Base-by-base conservation (phyloP, 2,329 filamentous ascomycete genomes). In the Pseudogymnoascus sp. region DNA sequence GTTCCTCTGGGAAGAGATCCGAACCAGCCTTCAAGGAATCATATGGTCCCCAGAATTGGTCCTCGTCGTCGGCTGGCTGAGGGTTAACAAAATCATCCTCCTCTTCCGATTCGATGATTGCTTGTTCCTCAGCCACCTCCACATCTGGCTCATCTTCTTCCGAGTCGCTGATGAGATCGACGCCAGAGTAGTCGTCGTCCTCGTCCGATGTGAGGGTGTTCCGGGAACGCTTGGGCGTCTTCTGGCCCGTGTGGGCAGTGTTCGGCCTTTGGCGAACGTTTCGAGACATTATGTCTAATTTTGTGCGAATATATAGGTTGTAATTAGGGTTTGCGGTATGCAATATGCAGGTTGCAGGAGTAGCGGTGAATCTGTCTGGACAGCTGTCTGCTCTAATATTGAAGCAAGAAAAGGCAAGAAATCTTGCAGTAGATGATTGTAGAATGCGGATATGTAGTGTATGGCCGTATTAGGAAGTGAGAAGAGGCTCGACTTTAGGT, bases 111-210 rank as follows among this genome's bases (percentile, higher is more conserved):
- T 75, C 76, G 64, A 90, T 79, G 66, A 93, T 90, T 69, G 87
- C 84, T 74, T 86, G 82, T 78, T 92, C 90, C 82, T 95, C 90
- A 79, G 86, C 82, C 80, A 86, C 84, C 71, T 89, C 83, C 63
- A 93, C 85, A 80, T 90, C 85, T 67, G 89, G 85, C 74, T 93
- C 88, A 73, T 93, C 90, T 67, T 91, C 87, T 66, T 93, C 90
- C 10, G 85, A 87, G 69, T 93, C 90, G 68, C 84, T 90, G 65
- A 96, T 88, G 61, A 91, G 85, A 72, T 93, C 89, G 65, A 96
- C 87, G 38, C 81, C 88, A 1, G 86, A 89, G 74, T 92, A 91
- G 63, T 85, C 87, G 62, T 82, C 85, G 70, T 91, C 89, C n/a
- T 53, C 47, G 8, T 83, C 82, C 5, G 82, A 83, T 5, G 78